These are phyloP conservation scores for Sclerotiophoma versabilis DNA, from an alignment of 2,329 filamentous ascomycete genomes.

Conservation along the genomic window DNA sequence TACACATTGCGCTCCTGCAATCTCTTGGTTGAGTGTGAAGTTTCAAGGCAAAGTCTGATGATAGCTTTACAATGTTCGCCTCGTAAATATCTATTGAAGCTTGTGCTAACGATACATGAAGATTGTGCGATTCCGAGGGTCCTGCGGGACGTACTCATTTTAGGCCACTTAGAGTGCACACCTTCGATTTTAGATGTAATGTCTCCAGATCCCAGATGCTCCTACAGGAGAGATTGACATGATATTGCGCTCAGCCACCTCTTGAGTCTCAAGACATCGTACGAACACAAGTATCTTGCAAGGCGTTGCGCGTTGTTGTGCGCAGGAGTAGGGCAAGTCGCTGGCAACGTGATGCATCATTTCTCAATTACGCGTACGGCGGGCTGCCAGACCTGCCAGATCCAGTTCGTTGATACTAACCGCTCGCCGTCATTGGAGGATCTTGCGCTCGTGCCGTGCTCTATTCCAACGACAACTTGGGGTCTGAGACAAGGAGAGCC, in stretches of 20 bases:
- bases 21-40: constrained; percentile 48
- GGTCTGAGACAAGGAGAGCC: background rate
- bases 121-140: background rate
- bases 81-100: background rate
- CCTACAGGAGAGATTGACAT: no score
- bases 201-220: no score
- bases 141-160: no score
- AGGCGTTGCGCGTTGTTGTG: no score
- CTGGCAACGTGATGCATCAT: background rate
- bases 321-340: background rate
- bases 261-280: no score
- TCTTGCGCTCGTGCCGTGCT: background rate
- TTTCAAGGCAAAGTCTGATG: constrained; percentile 48
- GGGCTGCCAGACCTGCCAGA: no score
- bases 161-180: no score
- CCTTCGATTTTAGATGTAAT: no score
- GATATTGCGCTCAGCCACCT: no score
- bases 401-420: no score
- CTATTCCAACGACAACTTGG: background rate
- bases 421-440: background rate
- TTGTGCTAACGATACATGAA: constrained; percentile 2
- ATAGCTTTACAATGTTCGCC: background rate
- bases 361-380: no score
- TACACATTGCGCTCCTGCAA: constrained; percentile 39
- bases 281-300: no score